phyloP scores from a whole-genome alignment of 2,329 filamentous ascomycete genomes.

The Lecanicillium sp. region DNA sequence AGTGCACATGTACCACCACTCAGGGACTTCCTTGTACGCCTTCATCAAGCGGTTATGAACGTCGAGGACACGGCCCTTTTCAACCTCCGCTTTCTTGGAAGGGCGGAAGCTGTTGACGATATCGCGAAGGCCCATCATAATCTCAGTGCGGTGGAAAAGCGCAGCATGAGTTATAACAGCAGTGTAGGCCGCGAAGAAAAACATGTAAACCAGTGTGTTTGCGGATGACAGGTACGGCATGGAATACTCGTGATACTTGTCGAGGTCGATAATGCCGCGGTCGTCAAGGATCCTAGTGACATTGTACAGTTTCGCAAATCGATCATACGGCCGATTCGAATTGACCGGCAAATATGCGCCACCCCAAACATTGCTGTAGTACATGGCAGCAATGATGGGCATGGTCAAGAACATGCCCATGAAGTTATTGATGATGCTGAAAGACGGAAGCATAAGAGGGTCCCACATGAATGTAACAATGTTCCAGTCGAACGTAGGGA shows the following conservation, averaged over 20 bases:
- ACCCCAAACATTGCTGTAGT: slow-evolving; percentile 33
- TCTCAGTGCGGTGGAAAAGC: slow-evolving; percentile 22
- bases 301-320: slow-evolving; percentile 29
- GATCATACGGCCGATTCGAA: slow-evolving; percentile 31
- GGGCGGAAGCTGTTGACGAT: slow-evolving; percentile 15
- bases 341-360: slow-evolving; percentile 38
- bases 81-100: slow-evolving; percentile 13
- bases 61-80: slow-evolving; percentile 13
- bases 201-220: slow-evolving; percentile 21
- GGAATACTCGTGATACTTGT: slow-evolving; percentile 32
- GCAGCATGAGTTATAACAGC: slow-evolving; percentile 19
- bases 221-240: slow-evolving; percentile 25
- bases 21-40: slow-evolving; percentile 24
- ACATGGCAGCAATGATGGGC: slow-evolving; percentile 30
- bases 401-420: slow-evolving; percentile 25
- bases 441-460: slow-evolving; percentile 26
- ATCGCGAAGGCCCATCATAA: slow-evolving; percentile 16
- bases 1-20: slow-evolving; percentile 32
- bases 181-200: slow-evolving; percentile 19
- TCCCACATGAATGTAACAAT: slow-evolving; percentile 27
- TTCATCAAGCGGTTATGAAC: slow-evolving; percentile 24
- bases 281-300: slow-evolving; percentile 24
- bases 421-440: slow-evolving; percentile 29
- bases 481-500: slow-evolving; percentile 33
- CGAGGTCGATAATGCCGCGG: slow-evolving; percentile 27